Evolutionary conservation across 768 basidiomycete species (phyloP).

Genomic region (Pleurotus eryngii): DNA sequence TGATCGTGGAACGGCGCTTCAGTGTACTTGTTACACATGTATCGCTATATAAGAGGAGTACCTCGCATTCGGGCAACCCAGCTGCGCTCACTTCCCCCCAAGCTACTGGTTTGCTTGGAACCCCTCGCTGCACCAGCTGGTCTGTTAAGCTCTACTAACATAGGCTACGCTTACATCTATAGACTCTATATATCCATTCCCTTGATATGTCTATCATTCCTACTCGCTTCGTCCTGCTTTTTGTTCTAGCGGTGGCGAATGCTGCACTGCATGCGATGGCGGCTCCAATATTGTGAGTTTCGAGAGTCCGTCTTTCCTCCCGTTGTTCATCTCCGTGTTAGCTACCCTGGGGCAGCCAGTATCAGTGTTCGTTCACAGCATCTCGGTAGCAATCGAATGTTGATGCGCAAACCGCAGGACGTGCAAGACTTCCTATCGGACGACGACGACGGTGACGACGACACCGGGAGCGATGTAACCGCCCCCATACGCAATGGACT

Average conservation of each 20-base stretch:
- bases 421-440: background rate
- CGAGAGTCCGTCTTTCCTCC: background rate
- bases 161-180: background rate
- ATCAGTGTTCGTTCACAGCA: no score
- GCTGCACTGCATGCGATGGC: background rate
- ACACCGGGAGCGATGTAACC: no score
- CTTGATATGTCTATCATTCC: slow-evolving; percentile 1
- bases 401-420: background rate
- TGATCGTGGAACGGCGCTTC: background rate
- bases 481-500: no score
- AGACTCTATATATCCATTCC: background rate
- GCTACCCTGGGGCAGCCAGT: no score
- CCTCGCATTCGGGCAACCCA: background rate
- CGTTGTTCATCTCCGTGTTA: background rate
- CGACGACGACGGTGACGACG: background rate
- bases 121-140: slow-evolving; percentile 7
- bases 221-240: background rate
- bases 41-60: slow-evolving; percentile 1
- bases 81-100: slow-evolving; percentile 6
- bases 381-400: background rate
- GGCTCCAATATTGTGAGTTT: background rate
- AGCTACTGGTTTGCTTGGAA: slow-evolving; percentile 9
- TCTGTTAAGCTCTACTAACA: slow-evolving; percentile 1
- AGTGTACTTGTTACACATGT: background rate
- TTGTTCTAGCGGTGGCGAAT: slow-evolving; percentile 1